Evolutionary conservation across 176 grass and related monocot genomes (phyloP).

Genomic region (Eleusine coracana): DNA sequence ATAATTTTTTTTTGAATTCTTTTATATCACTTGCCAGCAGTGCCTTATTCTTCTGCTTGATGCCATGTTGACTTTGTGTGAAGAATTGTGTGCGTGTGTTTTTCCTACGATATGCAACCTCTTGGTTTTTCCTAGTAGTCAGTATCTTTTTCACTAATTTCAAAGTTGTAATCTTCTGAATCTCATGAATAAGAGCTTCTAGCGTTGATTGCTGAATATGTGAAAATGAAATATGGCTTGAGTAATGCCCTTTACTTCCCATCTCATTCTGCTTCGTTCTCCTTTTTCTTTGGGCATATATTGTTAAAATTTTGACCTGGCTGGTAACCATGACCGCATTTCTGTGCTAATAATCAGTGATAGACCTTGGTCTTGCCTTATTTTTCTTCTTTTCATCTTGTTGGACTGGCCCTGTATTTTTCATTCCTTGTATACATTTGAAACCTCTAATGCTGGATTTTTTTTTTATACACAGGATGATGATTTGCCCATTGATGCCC

Average conservation of each 20-base stretch:
- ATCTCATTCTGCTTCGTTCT: neutral
- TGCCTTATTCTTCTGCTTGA: neutral
- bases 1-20: neutral
- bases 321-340: neutral
- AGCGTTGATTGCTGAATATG: constrained; percentile 4
- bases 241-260: neutral
- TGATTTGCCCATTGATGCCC: constrained; percentile 75
- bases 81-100: neutral
- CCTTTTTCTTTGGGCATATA: neutral
- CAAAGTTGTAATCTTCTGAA: constrained; percentile 3
- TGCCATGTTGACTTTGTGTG: constrained; percentile 10
- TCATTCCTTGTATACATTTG: neutral
- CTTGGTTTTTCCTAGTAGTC: neutral
- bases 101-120: neutral
- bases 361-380: constrained; percentile 18
- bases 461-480: constrained; percentile 59
- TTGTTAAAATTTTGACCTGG: neutral
- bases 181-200: neutral
- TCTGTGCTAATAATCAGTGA: neutral
- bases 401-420: constrained; percentile 9
- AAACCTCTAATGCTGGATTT: constrained; percentile 6
- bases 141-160: neutral
- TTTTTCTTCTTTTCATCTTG: constrained; percentile 1
- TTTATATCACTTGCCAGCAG: neutral
- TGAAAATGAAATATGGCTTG: constrained; percentile 18